phyloP scores from a whole-genome alignment of 2,329 filamentous ascomycete genomes.

The Apiospora arundinis region DNA sequence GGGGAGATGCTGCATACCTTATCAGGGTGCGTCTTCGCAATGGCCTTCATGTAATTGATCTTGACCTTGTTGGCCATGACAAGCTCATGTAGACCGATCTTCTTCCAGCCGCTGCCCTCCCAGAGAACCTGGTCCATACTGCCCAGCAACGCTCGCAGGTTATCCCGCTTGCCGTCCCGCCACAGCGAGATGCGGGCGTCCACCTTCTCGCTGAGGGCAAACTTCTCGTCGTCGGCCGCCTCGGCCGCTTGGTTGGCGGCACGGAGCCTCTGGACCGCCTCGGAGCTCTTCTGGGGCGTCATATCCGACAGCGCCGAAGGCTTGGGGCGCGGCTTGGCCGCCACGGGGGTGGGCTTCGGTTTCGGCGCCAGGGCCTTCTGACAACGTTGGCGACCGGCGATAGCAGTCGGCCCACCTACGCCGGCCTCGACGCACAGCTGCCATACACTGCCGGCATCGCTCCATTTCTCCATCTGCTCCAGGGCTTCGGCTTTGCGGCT shows the following conservation, averaged over 20 bases:
- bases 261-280: constrained; percentile 82
- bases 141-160: constrained; percentile 84
- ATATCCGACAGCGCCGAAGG: constrained; percentile 46
- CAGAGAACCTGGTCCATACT: constrained; percentile 90
- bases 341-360: constrained; percentile 51
- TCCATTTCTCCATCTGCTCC: constrained; percentile 95
- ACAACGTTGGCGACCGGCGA: constrained; percentile 86
- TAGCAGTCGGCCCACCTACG: constrained; percentile 83
- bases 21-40: constrained; percentile 97
- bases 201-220: constrained; percentile 84
- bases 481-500: constrained; percentile 95
- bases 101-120: constrained; percentile 95
- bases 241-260: constrained; percentile 87
- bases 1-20: constrained; percentile 69
- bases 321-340: constrained; percentile 52
- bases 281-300: constrained; percentile 62
- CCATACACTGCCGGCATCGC: constrained; percentile 83
- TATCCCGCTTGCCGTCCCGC: constrained; percentile 92
- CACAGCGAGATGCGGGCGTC: constrained; percentile 80
- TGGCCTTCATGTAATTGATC: constrained; percentile 98
- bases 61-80: constrained; percentile 95
- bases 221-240: constrained; percentile 88
- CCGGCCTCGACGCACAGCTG: constrained; percentile 81
- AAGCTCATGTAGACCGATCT: constrained; percentile 91
- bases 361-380: constrained; percentile 84